Conservation (phyloP, 192 early-diverging fungal species). For the Piromyces finnis region DNA sequence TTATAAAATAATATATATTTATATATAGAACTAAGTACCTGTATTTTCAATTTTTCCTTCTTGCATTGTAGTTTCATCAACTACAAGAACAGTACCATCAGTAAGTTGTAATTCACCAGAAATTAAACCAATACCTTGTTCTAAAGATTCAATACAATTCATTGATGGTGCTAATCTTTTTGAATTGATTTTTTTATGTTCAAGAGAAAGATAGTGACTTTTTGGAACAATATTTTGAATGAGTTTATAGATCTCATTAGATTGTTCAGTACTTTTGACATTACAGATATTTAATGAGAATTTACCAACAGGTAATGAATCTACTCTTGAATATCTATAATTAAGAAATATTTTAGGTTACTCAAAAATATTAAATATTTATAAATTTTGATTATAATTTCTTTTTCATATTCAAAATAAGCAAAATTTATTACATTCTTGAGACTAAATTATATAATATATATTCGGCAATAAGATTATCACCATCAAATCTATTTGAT, state of each 20-base stretch:
- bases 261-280: neutral
- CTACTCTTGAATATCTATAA: neutral
- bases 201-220: neutral
- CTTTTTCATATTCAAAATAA: no score
- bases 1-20: no score
- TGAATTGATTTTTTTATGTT: neutral
- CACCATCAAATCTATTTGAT: neutral
- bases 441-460: neutral
- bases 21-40: neutral
- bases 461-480: neutral
- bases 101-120: constrained; percentile 1
- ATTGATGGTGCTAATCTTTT: neutral
- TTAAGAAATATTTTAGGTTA: neutral
- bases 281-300: neutral
- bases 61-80: constrained; percentile 1
- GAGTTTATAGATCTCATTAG: neutral
- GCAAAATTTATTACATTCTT: neutral
- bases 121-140: neutral
- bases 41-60: neutral
- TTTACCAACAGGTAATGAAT: neutral
- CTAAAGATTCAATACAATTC: neutral
- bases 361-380: no score
- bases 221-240: neutral
- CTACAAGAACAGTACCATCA: neutral
- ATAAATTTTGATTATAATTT: no score